phyloP scores from a whole-genome alignment of 2,329 filamentous ascomycete genomes.

The Metarhizium sp. region DNA sequence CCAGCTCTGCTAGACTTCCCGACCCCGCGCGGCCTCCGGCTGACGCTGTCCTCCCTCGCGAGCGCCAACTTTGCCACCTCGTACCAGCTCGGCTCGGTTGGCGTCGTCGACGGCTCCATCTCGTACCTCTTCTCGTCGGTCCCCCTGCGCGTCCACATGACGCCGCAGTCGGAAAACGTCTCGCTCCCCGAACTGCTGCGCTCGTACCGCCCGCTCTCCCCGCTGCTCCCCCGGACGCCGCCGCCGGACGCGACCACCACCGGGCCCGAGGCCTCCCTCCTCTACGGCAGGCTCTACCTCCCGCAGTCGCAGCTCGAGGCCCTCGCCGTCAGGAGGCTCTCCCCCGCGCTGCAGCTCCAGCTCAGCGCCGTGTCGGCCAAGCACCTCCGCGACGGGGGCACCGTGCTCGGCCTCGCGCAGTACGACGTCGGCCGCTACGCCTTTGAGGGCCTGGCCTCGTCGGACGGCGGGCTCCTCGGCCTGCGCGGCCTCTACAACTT shows the following conservation, averaged over 20 bases:
- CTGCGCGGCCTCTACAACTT: slow-evolving; percentile 91
- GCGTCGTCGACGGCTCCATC: slow-evolving; percentile 90
- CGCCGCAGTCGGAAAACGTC: slow-evolving; percentile 61
- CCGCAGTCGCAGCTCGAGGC: slow-evolving; percentile 82
- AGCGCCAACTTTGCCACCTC: slow-evolving; percentile 90
- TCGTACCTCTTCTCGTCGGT: slow-evolving; percentile 93
- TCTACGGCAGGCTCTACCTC: slow-evolving; percentile 73
- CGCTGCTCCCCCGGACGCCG: slow-evolving; percentile 30
- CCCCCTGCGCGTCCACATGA: slow-evolving; percentile 56
- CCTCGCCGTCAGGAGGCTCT: slow-evolving; percentile 69
- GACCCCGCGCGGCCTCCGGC: slow-evolving; percentile 72
- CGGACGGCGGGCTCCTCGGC: slow-evolving; percentile 83
- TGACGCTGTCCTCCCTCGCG: slow-evolving; percentile 84
- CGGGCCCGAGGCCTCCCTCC: slow-evolving; percentile 40
- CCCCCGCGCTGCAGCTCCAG: slow-evolving; percentile 68
- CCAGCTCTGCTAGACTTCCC: slow-evolving; percentile 79
- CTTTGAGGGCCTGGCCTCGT: slow-evolving; percentile 83
- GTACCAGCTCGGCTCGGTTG: slow-evolving; percentile 82
- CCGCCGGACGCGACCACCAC: slow-evolving; percentile 11
- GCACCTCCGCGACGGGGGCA: slow-evolving; percentile 64
- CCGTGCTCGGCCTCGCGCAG: slow-evolving; percentile 61
- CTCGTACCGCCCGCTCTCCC: slow-evolving; percentile 72
- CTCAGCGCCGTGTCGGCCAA: slow-evolving; percentile 70
- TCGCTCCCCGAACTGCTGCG: slow-evolving; percentile 68
- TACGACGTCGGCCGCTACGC: slow-evolving; percentile 84